Evolutionary conservation across 1,139 yeast species (phyloP).

Genomic region (Nematodospora anomalae): DNA sequence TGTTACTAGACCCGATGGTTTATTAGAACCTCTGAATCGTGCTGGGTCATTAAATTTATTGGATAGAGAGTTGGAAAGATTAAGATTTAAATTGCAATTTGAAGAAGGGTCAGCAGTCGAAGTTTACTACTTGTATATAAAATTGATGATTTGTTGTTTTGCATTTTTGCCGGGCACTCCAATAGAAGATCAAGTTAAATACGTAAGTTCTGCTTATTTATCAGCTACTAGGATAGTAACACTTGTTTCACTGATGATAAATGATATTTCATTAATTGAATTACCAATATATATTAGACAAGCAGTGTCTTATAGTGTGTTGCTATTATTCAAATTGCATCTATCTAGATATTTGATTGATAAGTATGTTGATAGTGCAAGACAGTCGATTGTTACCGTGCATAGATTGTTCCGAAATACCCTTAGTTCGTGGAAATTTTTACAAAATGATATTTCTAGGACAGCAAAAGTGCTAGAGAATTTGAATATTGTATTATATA

Average conservation of each 20-base stretch:
- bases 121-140: conserved; percentile 74
- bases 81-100: conserved; percentile 61
- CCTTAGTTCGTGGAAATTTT: conserved; percentile 86
- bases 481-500: conserved; percentile 79
- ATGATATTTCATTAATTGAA: conserved; percentile 71
- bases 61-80: conserved; percentile 74
- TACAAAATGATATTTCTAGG: conserved; percentile 86
- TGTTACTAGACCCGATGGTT: conserved; percentile 87
- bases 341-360: conserved; percentile 74
- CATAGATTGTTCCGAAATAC: conserved; percentile 86
- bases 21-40: conserved; percentile 80
- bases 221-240: conserved; percentile 84
- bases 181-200: conserved; percentile 80
- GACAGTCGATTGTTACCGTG: conserved; percentile 91
- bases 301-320: conserved; percentile 77
- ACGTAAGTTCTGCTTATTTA: conserved; percentile 78
- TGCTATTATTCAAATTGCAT: conserved; percentile 78
- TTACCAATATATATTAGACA: conserved; percentile 87
- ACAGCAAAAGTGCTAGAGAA: conserved; percentile 93
- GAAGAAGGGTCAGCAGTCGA: conserved; percentile 69
- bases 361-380: conserved; percentile 80
- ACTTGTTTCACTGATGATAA: conserved; percentile 65
- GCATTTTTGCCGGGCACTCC: conserved; percentile 93
- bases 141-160: conserved; percentile 82
- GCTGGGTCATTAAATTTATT: conserved; percentile 75